These are phyloP conservation scores for Pseudodiploospora longispora DNA, from an alignment of 2,329 filamentous ascomycete genomes.

Conservation along the genomic window DNA sequence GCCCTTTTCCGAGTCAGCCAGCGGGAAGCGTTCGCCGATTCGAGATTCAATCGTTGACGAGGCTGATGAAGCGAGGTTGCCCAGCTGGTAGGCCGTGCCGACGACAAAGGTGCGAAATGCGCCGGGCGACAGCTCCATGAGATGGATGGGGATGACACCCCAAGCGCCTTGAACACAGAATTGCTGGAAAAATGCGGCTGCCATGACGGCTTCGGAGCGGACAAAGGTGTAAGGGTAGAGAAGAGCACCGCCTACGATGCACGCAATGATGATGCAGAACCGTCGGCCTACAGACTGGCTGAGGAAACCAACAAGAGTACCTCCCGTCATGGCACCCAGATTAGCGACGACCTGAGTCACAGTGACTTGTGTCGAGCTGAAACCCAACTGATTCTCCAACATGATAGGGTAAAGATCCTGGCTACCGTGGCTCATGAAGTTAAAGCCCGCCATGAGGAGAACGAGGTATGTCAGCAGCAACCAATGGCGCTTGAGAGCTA, in stretches of 20 bases:
- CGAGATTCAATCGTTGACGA: conserved; percentile 70
- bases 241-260: conserved; percentile 60
- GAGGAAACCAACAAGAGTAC: conserved; percentile 56
- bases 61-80: conserved; percentile 63
- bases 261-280: conserved; percentile 59
- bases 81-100: conserved; percentile 67
- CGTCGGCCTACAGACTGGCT: conserved; percentile 63
- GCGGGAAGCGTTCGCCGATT: conserved; percentile 66
- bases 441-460: conserved; percentile 82
- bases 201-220: conserved; percentile 55
- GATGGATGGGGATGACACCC: conserved; percentile 68
- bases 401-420: conserved; percentile 56
- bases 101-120: conserved; percentile 68
- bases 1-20: conserved; percentile 45
- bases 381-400: conserved; percentile 47
- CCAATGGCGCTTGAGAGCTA: conserved; percentile 76
- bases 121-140: conserved; percentile 69
- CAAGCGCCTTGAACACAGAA: conserved; percentile 72
- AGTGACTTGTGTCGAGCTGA: conserved; percentile 49
- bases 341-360: conserved; percentile 67
- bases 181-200: conserved; percentile 76
- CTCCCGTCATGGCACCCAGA: conserved; percentile 61
- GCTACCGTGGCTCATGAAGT: conserved; percentile 80
- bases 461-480: conserved; percentile 72
- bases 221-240: conserved; percentile 79